A percentile compares a stretch with the other conserved stretches of the same genome.
These are phyloP conservation scores for Colletotrichum liaoningense DNA, from an alignment of 2,329 filamentous ascomycete genomes.

Conservation along the genomic window DNA sequence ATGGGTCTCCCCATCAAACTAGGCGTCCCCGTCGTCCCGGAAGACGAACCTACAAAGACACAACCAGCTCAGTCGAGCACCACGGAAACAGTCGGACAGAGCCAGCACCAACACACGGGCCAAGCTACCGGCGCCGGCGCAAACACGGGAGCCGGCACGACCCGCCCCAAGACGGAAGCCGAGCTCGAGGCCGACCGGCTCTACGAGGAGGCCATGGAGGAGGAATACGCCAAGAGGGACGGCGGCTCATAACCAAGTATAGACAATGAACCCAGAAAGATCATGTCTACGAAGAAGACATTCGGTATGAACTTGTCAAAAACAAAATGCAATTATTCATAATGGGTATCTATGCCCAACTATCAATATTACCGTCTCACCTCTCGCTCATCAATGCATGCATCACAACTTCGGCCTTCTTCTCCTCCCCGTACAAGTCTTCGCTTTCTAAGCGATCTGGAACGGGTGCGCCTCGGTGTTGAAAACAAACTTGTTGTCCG, in stretches of 20 bases:
- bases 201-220: constrained; percentile 66
- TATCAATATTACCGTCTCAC: background rate
- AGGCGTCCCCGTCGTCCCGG: constrained; percentile 20
- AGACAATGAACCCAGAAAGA: background rate
- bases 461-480: constrained; percentile 63
- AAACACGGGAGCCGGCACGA: constrained; percentile 61
- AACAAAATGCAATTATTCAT: constrained; percentile 1
- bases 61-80: background rate
- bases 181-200: constrained; percentile 61
- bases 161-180: constrained; percentile 59
- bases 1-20: constrained; percentile 44
- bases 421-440: background rate
- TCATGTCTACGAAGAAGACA: background rate
- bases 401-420: background rate
- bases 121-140: constrained; percentile 55
- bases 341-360: constrained; percentile 4
- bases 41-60: background rate
- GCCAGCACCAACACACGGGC: background rate
- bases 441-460: constrained; percentile 25
- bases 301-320: background rate
- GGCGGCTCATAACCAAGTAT: constrained; percentile 54
- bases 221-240: constrained; percentile 67
- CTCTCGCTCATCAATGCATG: background rate
- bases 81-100: background rate
- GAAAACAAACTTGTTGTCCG: constrained; percentile 58